These are phyloP conservation scores for Aegilops umbellulata DNA, from an alignment of 176 grass and related monocot species.

Conservation along the genomic window DNA sequence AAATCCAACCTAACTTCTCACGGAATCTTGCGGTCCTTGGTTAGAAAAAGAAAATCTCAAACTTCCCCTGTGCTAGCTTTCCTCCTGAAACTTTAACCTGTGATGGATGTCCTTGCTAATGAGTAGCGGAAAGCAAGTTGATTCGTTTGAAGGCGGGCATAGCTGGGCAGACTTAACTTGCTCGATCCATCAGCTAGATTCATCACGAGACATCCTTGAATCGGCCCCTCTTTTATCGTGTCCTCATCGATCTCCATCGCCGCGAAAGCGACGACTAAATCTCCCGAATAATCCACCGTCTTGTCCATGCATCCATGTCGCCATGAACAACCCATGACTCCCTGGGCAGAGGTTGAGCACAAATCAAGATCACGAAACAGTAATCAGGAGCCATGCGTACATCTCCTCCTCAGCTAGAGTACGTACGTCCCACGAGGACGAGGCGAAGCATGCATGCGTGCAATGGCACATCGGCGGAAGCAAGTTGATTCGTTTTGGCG, in stretches of 20 bases:
- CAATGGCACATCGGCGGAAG: background rate
- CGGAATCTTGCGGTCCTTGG: too few species aligned
- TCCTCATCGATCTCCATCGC: background rate
- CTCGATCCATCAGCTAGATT: slow-evolving; percentile 21
- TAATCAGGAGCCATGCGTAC: background rate
- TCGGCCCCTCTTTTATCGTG: background rate
- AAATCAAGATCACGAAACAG: background rate
- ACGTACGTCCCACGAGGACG: too few species aligned
- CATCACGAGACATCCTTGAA: slow-evolving; percentile 52
- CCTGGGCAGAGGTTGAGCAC: background rate
- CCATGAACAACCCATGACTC: background rate
- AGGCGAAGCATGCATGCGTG: background rate
- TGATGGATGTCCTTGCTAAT: background rate
- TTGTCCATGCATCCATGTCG: background rate
- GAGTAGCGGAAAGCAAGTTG: background rate
- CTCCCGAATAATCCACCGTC: background rate
- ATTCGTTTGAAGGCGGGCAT: background rate
- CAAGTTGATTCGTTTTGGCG: background rate
- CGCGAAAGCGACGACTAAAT: background rate
- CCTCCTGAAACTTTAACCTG: background rate
- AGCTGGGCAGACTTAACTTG: slow-evolving; percentile 1
- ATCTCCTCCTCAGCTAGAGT: background rate
- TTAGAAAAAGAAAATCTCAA: background rate
- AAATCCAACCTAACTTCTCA: too few species aligned
- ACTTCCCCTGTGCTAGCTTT: too few species aligned